phyloP scores from a whole-genome alignment of 1,139 yeast genomes.

The Suhomyces terraborum region DNA sequence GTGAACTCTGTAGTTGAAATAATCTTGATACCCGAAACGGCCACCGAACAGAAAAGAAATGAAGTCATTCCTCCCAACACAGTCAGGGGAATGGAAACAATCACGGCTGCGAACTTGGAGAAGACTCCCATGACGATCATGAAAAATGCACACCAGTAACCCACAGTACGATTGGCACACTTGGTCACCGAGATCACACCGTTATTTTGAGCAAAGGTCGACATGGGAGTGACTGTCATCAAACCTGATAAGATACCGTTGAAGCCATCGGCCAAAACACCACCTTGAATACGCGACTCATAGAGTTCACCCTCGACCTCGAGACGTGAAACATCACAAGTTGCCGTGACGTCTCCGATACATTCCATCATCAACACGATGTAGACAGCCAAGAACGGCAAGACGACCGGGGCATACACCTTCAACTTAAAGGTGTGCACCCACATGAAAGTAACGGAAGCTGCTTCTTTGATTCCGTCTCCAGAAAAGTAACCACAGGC shows the following conservation, averaged over 20 bases:
- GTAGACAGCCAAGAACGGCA: conserved; percentile 82
- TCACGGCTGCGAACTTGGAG: conserved; percentile 86
- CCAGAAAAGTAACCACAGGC: conserved; percentile 80
- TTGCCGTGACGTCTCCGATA: conserved; percentile 91
- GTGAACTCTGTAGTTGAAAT: conserved; percentile 76
- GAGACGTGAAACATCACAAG: conserved; percentile 83
- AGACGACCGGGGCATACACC: conserved; percentile 79
- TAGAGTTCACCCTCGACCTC: conserved; percentile 79
- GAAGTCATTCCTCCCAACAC: conserved; percentile 94
- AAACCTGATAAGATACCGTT: conserved; percentile 75
- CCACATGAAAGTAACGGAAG: conserved; percentile 87
- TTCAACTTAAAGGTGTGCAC: conserved; percentile 74
- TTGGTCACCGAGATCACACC: conserved; percentile 91
- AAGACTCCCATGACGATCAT: conserved; percentile 82
- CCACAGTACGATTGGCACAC: conserved; percentile 84
- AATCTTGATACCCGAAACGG: conserved; percentile 84
- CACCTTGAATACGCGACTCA: conserved; percentile 89
- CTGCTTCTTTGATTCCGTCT: conserved; percentile 60
- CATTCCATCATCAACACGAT: conserved; percentile 85
- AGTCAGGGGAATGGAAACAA: conserved; percentile 80
- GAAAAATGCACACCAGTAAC: conserved; percentile 88
- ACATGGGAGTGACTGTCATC: conserved; percentile 77
- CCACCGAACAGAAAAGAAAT: conserved; percentile 83
- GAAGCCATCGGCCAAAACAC: conserved; percentile 78
- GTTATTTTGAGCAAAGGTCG: conserved; percentile 90